Evolutionary conservation across 768 basidiomycete genomes (phyloP).

Genomic region (Rhizopogon vesiculosus): DNA sequence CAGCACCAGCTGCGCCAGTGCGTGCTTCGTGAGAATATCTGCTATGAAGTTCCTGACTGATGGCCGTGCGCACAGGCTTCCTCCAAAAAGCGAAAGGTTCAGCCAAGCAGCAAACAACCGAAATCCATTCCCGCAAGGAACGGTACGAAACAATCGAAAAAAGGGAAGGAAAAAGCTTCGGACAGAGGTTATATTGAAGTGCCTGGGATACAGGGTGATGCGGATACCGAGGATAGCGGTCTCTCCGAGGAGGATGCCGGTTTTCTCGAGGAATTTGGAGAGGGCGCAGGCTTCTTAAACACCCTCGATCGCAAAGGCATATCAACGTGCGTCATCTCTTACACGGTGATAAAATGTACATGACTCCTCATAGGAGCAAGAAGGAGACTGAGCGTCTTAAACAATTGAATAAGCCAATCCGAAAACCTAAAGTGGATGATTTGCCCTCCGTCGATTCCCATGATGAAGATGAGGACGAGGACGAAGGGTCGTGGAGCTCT

Average conservation of each 20-base stretch:
- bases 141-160: slow-evolving; percentile 26
- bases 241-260: slow-evolving; percentile 69
- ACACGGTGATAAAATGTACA: not conserved
- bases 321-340: slow-evolving; percentile 50
- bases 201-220: slow-evolving; percentile 29
- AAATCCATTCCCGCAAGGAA: slow-evolving; percentile 13
- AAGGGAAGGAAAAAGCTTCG: slow-evolving; percentile 57
- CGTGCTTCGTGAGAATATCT: not conserved
- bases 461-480: slow-evolving; percentile 59
- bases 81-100: slow-evolving; percentile 60
- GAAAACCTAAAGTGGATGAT: slow-evolving; percentile 43
- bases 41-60: not conserved
- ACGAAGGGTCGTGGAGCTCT: slow-evolving; percentile 47
- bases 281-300: slow-evolving; percentile 60
- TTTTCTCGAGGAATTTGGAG: slow-evolving; percentile 61
- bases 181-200: slow-evolving; percentile 61
- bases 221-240: slow-evolving; percentile 27
- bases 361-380: slow-evolving; percentile 59
- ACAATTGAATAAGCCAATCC: slow-evolving; percentile 56
- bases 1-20: slow-evolving; percentile 28
- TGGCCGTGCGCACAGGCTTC: slow-evolving; percentile 26
- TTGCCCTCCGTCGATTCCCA: slow-evolving; percentile 69
- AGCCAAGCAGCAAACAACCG: slow-evolving; percentile 19
- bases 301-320: slow-evolving; percentile 77
- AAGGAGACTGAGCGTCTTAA: slow-evolving; percentile 74